Base-by-base conservation (phyloP, 305 asterid genomes). In the Solanum hybrid region DNA sequence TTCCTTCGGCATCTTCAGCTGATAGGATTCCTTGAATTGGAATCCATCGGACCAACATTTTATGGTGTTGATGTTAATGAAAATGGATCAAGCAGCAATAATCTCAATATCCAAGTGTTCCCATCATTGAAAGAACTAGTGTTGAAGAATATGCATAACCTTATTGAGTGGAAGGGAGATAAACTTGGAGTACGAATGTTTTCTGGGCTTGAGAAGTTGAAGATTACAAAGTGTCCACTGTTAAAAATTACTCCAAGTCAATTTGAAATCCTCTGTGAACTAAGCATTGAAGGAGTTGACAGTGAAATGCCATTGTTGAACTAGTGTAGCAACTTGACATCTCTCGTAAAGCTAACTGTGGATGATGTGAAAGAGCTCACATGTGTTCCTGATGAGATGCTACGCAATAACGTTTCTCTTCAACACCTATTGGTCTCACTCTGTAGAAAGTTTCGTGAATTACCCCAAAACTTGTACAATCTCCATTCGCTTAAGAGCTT, bases 71-170 rank as follows among this genome's bases (percentile, higher is more conserved):
- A 71, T 19, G 78, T 12, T 12, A 75, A 31, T 7, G 11, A 31
- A 31, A 31, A 29, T 31, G 80, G 80, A 31, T 31, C 80, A 15
- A 14, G n/a, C 24, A 75, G 24, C 38, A 75, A 27, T 27, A 27
- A 27, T 27, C 29, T 27, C 29, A 31, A 15, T 27, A 15, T 75
- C 37, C 38, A 31, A 75, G 38, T 31, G 38, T 31, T 75, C 38
- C 38, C 24, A 1, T 75, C 38, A 75, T 7, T 31, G 37, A 75
- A 75, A 31, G 13, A 15, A 75, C 24, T 31, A 0, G 0, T 2
- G 6, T 75, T 29, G 38, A 0, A 1, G 5, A 0, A 15, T 75
- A 75, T 31, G 38, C 1, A 0, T 75, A 15, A 6, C 38, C 38
- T 75, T 75, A 75, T 17, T 31, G 38, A 31, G 80, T 72, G 78